phyloP scores from a whole-genome alignment of 805 yeast species.

The Cyberlindnera subsufficiens region DNA sequence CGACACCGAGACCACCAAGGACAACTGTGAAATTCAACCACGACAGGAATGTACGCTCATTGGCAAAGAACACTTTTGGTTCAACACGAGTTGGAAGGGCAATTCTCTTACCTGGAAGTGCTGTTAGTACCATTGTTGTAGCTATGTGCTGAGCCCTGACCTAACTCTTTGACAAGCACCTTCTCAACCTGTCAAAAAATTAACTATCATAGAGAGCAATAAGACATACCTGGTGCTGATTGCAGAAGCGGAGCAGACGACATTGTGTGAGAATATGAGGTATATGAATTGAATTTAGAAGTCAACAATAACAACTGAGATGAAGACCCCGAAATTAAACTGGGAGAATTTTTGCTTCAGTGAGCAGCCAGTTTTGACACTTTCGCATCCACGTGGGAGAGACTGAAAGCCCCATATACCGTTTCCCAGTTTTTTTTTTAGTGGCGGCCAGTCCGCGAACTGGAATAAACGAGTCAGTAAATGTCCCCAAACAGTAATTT shows the following conservation, averaged over 20 bases:
- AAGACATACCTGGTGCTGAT: conserved; percentile 51
- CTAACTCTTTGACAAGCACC: too few species aligned
- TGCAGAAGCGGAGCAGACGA: conserved; percentile 70
- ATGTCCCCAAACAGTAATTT: not conserved
- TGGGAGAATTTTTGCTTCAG: not conserved
- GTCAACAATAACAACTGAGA: not conserved
- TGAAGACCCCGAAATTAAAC: not conserved
- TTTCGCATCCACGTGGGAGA: not conserved
- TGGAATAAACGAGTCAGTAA: not conserved
- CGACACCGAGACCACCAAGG: conserved; percentile 94
- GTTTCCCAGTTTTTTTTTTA: not conserved
- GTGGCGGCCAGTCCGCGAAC: too few species aligned
- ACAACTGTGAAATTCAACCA: conserved; percentile 99
- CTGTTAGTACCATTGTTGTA: conserved; percentile 4
- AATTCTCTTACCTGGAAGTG: conserved; percentile 66
- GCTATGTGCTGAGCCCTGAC: too few species aligned
- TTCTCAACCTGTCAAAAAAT: not conserved
- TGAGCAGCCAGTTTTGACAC: not conserved
- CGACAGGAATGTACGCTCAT: conserved; percentile 95
- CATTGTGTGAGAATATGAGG: conserved; percentile 30
- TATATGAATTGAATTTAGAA: not conserved
- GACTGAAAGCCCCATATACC: not conserved
- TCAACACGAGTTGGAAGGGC: conserved; percentile 98
- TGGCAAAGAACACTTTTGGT: conserved; percentile 98
- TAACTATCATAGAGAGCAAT: not conserved